Evolutionary conservation across 768 basidiomycete species (phyloP), one percentile per base, ranked within the genome.

Genomic region (Lentinula sp.): DNA sequence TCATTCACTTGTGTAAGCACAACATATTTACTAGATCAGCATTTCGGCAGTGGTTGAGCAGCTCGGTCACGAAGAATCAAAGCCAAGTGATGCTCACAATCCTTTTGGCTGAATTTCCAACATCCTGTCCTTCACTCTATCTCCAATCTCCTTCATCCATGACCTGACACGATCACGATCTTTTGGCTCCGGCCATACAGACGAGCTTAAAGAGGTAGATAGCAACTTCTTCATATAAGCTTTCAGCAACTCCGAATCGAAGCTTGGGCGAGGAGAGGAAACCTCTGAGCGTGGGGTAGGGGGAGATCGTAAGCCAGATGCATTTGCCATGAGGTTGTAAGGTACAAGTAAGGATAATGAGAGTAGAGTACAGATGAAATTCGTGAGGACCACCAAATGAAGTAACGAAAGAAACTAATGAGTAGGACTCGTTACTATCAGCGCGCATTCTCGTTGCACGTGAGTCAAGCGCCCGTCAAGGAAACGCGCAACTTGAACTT

Each of bases 61-160:
- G 60, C 57, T 20, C 59, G 59, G 35, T 61, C 53, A 54, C 42
- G 49, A 36, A 55, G 46, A 46, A 9, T 15, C 51, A n/a, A 56
- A 61, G 57, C 54, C 37, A 52, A 18, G 13, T 41, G 45, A 54
- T 35, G 83, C 90, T 83, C 74, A 93, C 91, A 90, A 93, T 61
- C 90, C 89, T 65, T 79, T 79, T 35, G 90, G 87, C 67, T 90
- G 86, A 57, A 93, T 91, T 69, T 89, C 88, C 57, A 91, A 66
- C 90, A 93, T 93, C 67, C 92, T 78, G 71, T 91, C 88, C 73
- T 92, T 94, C 48, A 94, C 84, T 51, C 92, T 81, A 67, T 90
- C 89, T 18, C 89, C 85, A 61, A 94, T 87, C 68, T 94, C 90
- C 72, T 87, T 90, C 71, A 90, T 91, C 87, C 88, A 90, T 5